phyloP scores from a whole-genome alignment of 805 yeast genomes.

The Saccharomycopsis vini region DNA sequence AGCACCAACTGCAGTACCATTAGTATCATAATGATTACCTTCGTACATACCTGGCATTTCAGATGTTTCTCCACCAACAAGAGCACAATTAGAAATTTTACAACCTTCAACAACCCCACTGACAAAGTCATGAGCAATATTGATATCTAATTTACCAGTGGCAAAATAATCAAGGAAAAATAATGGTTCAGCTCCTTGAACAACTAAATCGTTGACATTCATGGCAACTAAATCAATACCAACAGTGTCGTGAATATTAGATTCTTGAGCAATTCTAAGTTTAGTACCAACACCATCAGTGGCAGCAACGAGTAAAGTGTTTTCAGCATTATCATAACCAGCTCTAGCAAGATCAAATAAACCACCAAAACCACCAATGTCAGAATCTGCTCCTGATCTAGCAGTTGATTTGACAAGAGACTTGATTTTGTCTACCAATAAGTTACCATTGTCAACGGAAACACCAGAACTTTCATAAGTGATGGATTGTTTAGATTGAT shows the following conservation, averaged over 20 bases:
- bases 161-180: conserved; percentile 95
- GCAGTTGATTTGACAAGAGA: conserved; percentile 84
- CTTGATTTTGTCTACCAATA: conserved; percentile 83
- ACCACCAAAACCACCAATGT: conserved; percentile 99
- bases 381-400: conserved; percentile 94
- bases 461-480: conserved; percentile 97
- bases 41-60: conserved; percentile 99
- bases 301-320: conserved; percentile 87
- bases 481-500: conserved; percentile 32
- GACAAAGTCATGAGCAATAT: conserved; percentile 80
- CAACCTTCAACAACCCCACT: conserved; percentile 96
- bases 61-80: conserved; percentile 98
- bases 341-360: conserved; percentile 82
- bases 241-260: conserved; percentile 89
- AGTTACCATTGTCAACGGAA: conserved; percentile 91
- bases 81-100: conserved; percentile 88
- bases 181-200: conserved; percentile 98
- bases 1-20: conserved; percentile 98
- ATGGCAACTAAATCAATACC: conserved; percentile 98
- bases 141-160: conserved; percentile 80
- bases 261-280: conserved; percentile 84
- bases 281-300: conserved; percentile 99
- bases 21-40: conserved; percentile 93
- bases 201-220: conserved; percentile 97
- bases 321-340: conserved; percentile 66